Conservation (phyloP, 306 rosid genomes). For the Lotus japonicus region DNA sequence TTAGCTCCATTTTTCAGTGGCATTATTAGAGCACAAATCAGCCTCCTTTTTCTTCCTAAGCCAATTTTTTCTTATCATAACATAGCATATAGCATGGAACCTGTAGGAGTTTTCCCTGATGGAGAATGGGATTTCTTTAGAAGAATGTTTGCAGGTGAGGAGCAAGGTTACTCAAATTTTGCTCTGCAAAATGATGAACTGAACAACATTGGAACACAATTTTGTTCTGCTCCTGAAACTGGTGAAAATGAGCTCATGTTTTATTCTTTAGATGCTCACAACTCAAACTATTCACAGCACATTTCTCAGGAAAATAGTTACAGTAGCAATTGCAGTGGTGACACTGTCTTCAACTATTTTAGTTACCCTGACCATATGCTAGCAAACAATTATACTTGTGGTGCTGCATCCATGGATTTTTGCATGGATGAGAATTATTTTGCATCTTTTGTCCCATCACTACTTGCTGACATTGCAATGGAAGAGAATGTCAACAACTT, state of each 20-base stretch:
- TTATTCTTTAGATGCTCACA: conserved; percentile 40
- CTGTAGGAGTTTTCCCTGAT: conserved; percentile 50
- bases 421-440: conserved; percentile 25
- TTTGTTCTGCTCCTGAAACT: conserved; percentile 24
- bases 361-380: conserved; percentile 16
- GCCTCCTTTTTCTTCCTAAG: background rate
- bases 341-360: conserved; percentile 22
- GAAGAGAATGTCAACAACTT: conserved; percentile 31
- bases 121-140: conserved; percentile 66
- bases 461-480: conserved; percentile 29
- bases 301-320: conserved; percentile 49
- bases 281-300: conserved; percentile 33
- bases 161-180: conserved; percentile 29
- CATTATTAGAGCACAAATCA: no score
- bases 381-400: background rate
- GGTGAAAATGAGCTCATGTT: conserved; percentile 33
- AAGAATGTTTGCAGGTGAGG: conserved; percentile 44
- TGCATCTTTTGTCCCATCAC: conserved; percentile 30
- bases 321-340: conserved; percentile 26
- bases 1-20: conserved; percentile 7
- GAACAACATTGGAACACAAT: conserved; percentile 22
- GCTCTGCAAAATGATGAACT: conserved; percentile 31
- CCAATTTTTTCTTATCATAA: background rate
- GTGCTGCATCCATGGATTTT: conserved; percentile 1
- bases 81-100: conserved; percentile 41